Conservation (phyloP, 2,329 filamentous ascomycete genomes). For the Fusarium algeriense region DNA sequence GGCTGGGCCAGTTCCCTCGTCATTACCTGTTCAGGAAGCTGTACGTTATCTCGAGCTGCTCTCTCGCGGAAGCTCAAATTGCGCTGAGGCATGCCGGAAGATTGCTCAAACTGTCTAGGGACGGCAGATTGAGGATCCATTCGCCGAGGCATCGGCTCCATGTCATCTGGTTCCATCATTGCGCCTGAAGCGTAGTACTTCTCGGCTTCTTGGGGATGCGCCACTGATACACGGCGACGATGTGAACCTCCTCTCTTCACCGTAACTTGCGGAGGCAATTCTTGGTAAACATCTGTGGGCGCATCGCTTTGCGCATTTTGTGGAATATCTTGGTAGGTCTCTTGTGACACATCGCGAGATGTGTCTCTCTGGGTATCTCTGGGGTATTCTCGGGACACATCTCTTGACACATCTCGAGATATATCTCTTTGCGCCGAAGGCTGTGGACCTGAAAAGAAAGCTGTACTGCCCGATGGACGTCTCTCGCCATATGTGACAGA, state of each 20-base stretch:
- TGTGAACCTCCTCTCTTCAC: constrained; percentile 37
- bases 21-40: constrained; percentile 49
- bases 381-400: constrained; percentile 12
- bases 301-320: constrained; percentile 27
- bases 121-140: constrained; percentile 49
- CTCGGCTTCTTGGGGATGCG: constrained; percentile 40
- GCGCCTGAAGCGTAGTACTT: constrained; percentile 37
- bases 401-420: constrained; percentile 1
- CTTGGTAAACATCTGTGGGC: constrained; percentile 32
- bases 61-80: constrained; percentile 73
- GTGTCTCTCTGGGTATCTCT: constrained; percentile 29
- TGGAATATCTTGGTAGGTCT: constrained; percentile 20
- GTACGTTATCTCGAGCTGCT: constrained; percentile 60
- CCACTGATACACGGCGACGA: constrained; percentile 36
- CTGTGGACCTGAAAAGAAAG: constrained; percentile 29
- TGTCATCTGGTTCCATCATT: constrained; percentile 39
- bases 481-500: constrained; percentile 34
- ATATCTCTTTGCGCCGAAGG: constrained; percentile 31
- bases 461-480: constrained; percentile 27
- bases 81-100: constrained; percentile 60
- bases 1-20: constrained; percentile 46
- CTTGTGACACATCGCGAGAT: constrained; percentile 21
- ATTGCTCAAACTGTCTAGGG: constrained; percentile 59
- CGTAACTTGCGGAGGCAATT: constrained; percentile 26
- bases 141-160: constrained; percentile 25